phyloP scores from a whole-genome alignment of 306 rosid species.

The Castanea sativa region DNA sequence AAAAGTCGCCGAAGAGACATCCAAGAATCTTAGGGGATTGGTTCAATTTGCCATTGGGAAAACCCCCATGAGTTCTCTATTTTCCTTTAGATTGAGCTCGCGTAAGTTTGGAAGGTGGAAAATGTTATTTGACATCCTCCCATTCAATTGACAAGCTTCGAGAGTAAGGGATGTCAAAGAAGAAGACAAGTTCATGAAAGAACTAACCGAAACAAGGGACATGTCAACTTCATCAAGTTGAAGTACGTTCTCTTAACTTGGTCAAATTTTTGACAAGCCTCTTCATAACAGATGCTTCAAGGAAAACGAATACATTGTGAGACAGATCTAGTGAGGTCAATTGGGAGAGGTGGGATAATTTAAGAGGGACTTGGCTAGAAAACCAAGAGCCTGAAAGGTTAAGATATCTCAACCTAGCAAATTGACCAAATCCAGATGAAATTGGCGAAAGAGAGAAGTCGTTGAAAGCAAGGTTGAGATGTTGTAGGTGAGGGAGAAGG shows the following conservation, averaged over 20 bases:
- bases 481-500: too few relatives aligned
- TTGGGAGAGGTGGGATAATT: background rate
- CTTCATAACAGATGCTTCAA: background rate
- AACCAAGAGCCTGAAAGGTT: background rate
- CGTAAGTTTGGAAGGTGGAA: background rate
- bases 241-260: background rate
- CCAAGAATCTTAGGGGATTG: background rate
- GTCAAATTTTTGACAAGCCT: background rate
- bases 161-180: background rate
- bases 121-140: background rate
- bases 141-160: background rate
- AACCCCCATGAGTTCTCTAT: background rate
- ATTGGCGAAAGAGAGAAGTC: background rate
- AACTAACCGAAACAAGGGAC: background rate
- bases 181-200: background rate
- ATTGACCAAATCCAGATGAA: background rate
- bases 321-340: conserved; percentile 31
- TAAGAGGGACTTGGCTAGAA: background rate
- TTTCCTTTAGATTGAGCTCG: background rate
- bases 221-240: background rate
- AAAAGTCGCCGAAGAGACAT: background rate
- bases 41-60: conserved; percentile 6
- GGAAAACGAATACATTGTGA: conserved; percentile 17
- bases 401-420: background rate
- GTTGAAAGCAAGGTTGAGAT: background rate